Base-by-base conservation (phyloP, 805 yeast genomes). In the Cyberlindnera petersonii region DNA sequence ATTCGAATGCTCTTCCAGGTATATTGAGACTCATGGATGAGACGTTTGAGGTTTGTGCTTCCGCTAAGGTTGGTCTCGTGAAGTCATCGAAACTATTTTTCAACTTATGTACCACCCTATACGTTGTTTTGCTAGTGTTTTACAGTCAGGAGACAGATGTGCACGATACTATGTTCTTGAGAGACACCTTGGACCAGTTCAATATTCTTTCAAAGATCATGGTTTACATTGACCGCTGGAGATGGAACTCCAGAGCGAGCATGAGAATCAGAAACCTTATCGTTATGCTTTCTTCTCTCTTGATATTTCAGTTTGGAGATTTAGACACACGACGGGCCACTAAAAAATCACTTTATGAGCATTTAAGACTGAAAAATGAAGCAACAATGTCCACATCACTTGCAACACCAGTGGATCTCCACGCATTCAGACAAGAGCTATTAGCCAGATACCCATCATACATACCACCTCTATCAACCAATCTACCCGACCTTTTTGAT, bases 391-490 rank as follows among this genome's bases (percentile, higher is more conserved):
- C 27, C 58, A 50, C 55, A 35, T 62, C 72, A 34, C 61, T 69
- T 0, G 80, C 89, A 9, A 79, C 95, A 1, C 95, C 96, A 0
- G 60, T 86, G n/a, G 95, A 89, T 48, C 91, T 86, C 55, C 80
- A 78, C 52, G 77, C 84, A 6, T 88, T 85, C 54, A 69, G 87
- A 44, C 85, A 84, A 37, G 94, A 86, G 43, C 58, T 89, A 3
- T 59, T 69, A 4, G 74, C 86, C 9, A 72, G 95, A 44, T 91
- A 79, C 55, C 97, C 98, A 0, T 64, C 85, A 5, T 81, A 68
- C 46, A 55, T 65, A 5, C 76, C 83, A 11, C 79, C 81, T 0
- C 61, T 66, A 14, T 66, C 74, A 13, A 60, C 61, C 4, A 72
- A 41, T 61, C 78, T 7, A 68, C 71, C 35, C 77, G 86, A 1